Evolutionary conservation across 2,329 filamentous ascomycete species (phyloP), one percentile per base, ranked within the genome.

Genomic region (Fusarium sp.): DNA sequence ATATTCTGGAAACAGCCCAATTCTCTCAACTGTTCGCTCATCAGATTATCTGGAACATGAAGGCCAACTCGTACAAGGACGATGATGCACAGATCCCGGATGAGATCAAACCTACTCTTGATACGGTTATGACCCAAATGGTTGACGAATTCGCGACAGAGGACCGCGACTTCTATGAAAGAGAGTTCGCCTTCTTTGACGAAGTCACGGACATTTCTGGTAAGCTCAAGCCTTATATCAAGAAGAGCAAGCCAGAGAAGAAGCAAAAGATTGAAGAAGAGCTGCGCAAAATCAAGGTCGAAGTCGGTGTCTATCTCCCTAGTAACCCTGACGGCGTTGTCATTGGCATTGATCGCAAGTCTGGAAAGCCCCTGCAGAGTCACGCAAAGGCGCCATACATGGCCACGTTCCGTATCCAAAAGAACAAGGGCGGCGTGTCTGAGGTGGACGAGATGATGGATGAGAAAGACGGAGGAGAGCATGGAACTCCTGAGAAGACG

Each of bases 1-100:
- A 98, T 77, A 98, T 99, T 58, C 86, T 98, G 18, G 96, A 99
- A 82, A 98, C 97, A 1, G 96, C 94, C 2, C 95, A 97, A 74
- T 94, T 97, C 76, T 98, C 96, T n/a, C 96, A 98, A 79, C 83
- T 98, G 11, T 99, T 99, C 80, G 95, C 97, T 4, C 97, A 99
- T 79, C 96, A 99, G 76, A 98, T 99, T 72, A 99, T 99, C 77
- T 99, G 97, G 96, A 99, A 99, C 79, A 99, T 99, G 92, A 99
- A 98, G 79, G 96, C 96, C 32, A 99, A 99, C 79, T 93, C 94
- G 2, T 99, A 93, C 86, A 99, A 98, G 79, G 97, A 99, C 71
- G 95, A 99, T 75, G 93, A 98, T 72, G 94, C 92, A 16, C 89
- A 92, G 74, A 88, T 97, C 68, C 94, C 96, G 21, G 96, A 99